These are phyloP conservation scores for Apophysomyces variabilis DNA, from an alignment of 371 early-diverging fungal genomes.

Conservation along the genomic window DNA sequence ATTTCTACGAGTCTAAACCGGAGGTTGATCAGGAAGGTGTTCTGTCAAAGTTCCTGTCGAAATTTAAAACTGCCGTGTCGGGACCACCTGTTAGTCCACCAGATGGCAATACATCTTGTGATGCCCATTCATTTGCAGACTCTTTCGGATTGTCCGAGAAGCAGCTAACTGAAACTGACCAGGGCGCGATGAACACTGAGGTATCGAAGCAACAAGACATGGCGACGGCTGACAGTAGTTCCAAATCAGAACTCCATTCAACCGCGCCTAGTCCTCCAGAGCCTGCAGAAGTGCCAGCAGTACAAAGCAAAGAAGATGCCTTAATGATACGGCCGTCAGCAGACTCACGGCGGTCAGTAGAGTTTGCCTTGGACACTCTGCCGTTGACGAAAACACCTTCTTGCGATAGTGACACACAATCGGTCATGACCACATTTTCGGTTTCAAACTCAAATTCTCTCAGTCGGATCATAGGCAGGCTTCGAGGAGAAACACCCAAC, in stretches of 20 bases:
- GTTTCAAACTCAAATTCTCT: constrained; percentile 28
- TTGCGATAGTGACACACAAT: constrained; percentile 57
- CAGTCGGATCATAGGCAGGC: constrained; percentile 23
- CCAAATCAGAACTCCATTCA: not conserved
- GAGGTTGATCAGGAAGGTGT: constrained; percentile 59
- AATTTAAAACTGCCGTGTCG: constrained; percentile 59
- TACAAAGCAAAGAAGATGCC: not conserved
- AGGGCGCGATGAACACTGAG: not conserved
- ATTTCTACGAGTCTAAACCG: constrained; percentile 38
- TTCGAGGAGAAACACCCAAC: constrained; percentile 60
- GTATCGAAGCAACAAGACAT: constrained; percentile 8
- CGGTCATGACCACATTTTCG: constrained; percentile 57
- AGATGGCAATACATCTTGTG: not conserved
- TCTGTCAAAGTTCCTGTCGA: constrained; percentile 62
- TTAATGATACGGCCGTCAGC: constrained; percentile 5
- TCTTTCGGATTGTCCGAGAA: not conserved
- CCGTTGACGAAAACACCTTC: constrained; percentile 26
- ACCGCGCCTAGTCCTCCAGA: not conserved
- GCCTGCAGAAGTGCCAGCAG: not conserved
- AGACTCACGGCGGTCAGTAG: constrained; percentile 1
- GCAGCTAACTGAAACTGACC: not conserved
- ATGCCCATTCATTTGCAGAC: not conserved
- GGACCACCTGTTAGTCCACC: constrained; percentile 21
- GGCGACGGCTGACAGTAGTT: constrained; percentile 9
- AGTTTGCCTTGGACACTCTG: not conserved